Evolutionary conservation across 768 basidiomycete species (phyloP), one percentile per base, ranked within the genome.

Genomic region (Tricholoma bakamatsutake): DNA sequence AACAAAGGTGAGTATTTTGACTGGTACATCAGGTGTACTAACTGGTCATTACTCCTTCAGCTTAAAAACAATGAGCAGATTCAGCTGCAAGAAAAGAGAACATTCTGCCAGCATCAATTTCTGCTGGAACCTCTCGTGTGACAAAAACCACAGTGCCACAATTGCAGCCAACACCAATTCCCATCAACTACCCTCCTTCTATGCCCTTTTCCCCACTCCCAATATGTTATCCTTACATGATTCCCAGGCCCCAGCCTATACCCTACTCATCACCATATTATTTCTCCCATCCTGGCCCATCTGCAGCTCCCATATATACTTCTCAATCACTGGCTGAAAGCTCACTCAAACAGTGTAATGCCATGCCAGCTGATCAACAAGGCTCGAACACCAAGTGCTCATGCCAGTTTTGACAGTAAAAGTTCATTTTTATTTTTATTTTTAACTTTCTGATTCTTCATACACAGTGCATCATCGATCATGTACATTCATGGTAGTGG

Each of bases 1-100:
- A 58, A 48, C 21, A 28, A 37, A 58, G 57, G 57, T 57, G 47
- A 17, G 43, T 30, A 30, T 45, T 33, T 10, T 27, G 43, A 46
- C 17, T 39, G 13, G 1, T 52, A 6, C 37, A 43, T 43, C 11
- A 43, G 42, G 24, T 15, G 11, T 46, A 28, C 45, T 46, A 1
- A 12, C 15, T 13, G 28, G 28, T 46, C 27, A 46, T 6, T 46
- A 28, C 24, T 18, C 28, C 45, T 45, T 45, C 27, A 46, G 45
- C 45, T 46, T 2, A 11, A 50, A 50, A 46, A 46, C 45, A 46
- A 46, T n/a, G 5, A 46, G 27, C 28, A 4, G 13, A 46, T 46
- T 46, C 45, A 18, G 50, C 37, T 5, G 27, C 45, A 46, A 46
- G 4, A 8, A 46, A 46, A 28, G 45, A 46, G 45, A 46, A 46